These are phyloP conservation scores for Colletotrichum euphorbiae DNA, from an alignment of 2,329 filamentous ascomycete species.

Conservation along the genomic window DNA sequence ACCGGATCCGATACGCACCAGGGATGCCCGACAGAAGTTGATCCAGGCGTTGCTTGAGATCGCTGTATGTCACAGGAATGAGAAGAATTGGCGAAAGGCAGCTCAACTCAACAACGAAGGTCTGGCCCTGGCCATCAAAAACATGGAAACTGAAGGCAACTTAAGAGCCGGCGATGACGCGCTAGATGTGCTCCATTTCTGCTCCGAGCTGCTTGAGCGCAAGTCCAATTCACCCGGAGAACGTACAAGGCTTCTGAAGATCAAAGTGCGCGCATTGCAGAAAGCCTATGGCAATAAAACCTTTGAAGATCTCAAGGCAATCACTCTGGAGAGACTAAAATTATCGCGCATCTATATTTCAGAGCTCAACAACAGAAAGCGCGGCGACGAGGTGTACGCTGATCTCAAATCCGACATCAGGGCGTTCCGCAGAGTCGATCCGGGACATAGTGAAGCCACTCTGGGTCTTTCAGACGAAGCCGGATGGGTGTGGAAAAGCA, in stretches of 20 bases:
- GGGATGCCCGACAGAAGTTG: not conserved
- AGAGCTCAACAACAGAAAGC: not conserved
- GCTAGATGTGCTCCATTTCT: conserved; percentile 4
- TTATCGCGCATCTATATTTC: not conserved
- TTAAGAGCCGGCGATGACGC: not conserved
- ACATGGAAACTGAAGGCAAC: not conserved
- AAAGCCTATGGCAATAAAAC: not conserved
- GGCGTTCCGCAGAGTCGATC: too few species aligned
- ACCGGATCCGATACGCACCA: not conserved
- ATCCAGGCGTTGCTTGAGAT: not conserved
- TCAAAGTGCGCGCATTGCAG: not conserved
- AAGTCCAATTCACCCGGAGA: not conserved
- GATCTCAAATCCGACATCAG: not conserved
- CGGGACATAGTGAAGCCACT: too few species aligned
- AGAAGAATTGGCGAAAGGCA: not conserved
- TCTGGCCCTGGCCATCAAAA: not conserved
- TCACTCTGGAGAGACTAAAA: not conserved
- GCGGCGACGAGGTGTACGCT: not conserved
- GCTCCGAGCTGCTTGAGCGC: not conserved
- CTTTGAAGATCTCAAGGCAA: not conserved
- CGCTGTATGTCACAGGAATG: not conserved
- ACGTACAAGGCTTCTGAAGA: not conserved
- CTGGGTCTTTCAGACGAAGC: too few species aligned
- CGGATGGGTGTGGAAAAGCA: too few species aligned
- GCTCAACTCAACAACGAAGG: not conserved